Evolutionary conservation across 148 eudicot genomes (phyloP).

Genomic region (Rhododendron ferrugineum): DNA sequence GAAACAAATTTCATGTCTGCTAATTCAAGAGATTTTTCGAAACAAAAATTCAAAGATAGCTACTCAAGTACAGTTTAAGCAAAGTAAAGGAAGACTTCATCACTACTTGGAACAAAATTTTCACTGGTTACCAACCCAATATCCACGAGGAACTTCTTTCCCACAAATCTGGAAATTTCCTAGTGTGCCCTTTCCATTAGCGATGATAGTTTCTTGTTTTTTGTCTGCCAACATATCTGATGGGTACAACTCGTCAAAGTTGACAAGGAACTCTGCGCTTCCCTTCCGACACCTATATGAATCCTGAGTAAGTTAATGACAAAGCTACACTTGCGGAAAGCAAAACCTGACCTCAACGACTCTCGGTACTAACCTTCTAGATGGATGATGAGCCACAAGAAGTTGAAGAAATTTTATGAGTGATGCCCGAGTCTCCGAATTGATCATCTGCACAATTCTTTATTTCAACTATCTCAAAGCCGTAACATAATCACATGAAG

Average conservation of each 20-base stretch:
- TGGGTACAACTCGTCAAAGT: conserved; percentile 74
- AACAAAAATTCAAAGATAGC: neutral
- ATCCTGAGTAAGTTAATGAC: conserved; percentile 5
- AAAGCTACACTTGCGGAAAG: neutral
- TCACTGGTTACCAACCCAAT: conserved; percentile 56
- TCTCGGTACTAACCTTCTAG: conserved; percentile 56
- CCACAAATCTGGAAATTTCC: conserved; percentile 72
- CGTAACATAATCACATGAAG: neutral
- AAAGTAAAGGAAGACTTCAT: neutral
- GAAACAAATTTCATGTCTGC: neutral
- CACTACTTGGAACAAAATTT: neutral
- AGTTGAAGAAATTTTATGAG: conserved; percentile 78
- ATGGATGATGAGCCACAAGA: conserved; percentile 90
- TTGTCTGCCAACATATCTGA: conserved; percentile 32
- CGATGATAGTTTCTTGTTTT: conserved; percentile 33
- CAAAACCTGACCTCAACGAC: neutral
- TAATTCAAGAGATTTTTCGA: neutral
- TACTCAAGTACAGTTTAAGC: neutral
- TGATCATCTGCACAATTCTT: conserved; percentile 63
- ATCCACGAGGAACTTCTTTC: conserved; percentile 89
- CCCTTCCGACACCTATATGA: conserved; percentile 85
- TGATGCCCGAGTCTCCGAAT: conserved; percentile 66
- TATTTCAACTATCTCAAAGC: conserved; percentile 16
- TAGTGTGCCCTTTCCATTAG: conserved; percentile 31
- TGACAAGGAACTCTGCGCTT: conserved; percentile 80